Evolutionary conservation across 306 rosid genomes (phyloP).

Genomic region (Heteromeles arbutifolia): DNA sequence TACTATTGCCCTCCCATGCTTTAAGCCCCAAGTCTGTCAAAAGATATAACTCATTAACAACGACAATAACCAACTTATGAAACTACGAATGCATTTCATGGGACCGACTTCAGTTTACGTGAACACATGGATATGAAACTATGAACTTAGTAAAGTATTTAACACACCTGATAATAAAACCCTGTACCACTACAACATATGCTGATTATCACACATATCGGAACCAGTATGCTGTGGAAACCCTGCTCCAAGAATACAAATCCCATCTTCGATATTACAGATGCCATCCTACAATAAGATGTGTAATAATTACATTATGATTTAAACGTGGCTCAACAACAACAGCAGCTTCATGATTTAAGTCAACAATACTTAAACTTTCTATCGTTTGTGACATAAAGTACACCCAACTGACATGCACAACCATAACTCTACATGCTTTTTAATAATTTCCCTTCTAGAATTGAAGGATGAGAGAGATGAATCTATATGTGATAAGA

Average conservation of each 20-base stretch:
- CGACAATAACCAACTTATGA: not conserved
- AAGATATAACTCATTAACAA: not conserved
- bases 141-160: not conserved
- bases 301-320: conserved; percentile 2
- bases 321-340: not conserved
- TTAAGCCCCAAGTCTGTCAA: conserved; percentile 82
- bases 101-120: not conserved
- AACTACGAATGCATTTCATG: not conserved
- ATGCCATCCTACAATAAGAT: conserved; percentile 72
- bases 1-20: conserved; percentile 92
- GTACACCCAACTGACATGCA: not conserved
- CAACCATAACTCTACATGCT: not conserved
- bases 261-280: conserved; percentile 96
- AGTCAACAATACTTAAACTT: not conserved
- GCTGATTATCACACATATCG: conserved; percentile 67
- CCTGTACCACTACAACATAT: conserved; percentile 74
- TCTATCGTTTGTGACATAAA: not conserved
- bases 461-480: conserved; percentile 6
- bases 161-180: conserved; percentile 80
- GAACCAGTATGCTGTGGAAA: conserved; percentile 68
- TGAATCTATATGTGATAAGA: conserved; percentile 1
- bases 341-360: not conserved
- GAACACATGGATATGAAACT: conserved; percentile 4
- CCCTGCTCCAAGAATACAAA: conserved; percentile 91
- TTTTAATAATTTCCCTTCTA: not conserved